Conservation (phyloP, 495 filamentous ascomycete species). For the Bacidia gigantensis region DNA sequence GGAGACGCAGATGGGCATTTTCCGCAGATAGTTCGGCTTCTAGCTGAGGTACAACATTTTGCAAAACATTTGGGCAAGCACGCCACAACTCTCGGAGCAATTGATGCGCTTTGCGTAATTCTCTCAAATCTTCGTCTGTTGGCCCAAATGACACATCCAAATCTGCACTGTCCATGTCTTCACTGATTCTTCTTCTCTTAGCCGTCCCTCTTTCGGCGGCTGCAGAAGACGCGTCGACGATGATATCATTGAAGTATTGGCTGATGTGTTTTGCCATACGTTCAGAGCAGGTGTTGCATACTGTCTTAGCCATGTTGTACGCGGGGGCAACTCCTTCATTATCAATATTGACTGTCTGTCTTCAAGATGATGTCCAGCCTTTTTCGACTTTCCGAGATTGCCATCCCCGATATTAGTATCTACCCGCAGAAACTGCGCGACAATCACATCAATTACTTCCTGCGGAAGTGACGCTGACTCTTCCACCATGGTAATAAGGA, state of each 20-base stretch:
- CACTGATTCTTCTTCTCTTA: constrained; percentile 38
- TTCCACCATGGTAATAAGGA: constrained; percentile 75
- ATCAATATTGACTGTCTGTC: constrained; percentile 67
- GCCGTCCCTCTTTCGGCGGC: constrained; percentile 23
- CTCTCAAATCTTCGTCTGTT: constrained; percentile 70
- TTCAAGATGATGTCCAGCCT: constrained; percentile 41
- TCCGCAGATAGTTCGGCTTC: constrained; percentile 88
- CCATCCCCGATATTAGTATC: constrained; percentile 45
- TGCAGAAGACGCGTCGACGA: constrained; percentile 64
- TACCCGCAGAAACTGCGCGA: constrained; percentile 86
- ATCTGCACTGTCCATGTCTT: constrained; percentile 52
- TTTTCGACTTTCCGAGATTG: constrained; percentile 40
- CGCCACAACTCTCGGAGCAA: constrained; percentile 90
- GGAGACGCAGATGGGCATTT: constrained; percentile 66
- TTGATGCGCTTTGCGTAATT: constrained; percentile 76
- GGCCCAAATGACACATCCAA: constrained; percentile 48
- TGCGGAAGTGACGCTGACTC: constrained; percentile 67
- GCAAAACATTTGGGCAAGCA: constrained; percentile 73
- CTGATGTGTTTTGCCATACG: constrained; percentile 89
- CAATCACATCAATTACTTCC: constrained; percentile 81
- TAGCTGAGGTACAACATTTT: constrained; percentile 86
- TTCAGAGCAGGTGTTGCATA: constrained; percentile 81
- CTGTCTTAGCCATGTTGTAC: constrained; percentile 88
- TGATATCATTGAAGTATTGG: constrained; percentile 94
- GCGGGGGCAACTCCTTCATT: constrained; percentile 78